A percentile compares a stretch with the other conserved stretches of the same genome.
These are phyloP conservation scores for Paxillus involutus DNA, from an alignment of 768 basidiomycete genomes.

Conservation along the genomic window DNA sequence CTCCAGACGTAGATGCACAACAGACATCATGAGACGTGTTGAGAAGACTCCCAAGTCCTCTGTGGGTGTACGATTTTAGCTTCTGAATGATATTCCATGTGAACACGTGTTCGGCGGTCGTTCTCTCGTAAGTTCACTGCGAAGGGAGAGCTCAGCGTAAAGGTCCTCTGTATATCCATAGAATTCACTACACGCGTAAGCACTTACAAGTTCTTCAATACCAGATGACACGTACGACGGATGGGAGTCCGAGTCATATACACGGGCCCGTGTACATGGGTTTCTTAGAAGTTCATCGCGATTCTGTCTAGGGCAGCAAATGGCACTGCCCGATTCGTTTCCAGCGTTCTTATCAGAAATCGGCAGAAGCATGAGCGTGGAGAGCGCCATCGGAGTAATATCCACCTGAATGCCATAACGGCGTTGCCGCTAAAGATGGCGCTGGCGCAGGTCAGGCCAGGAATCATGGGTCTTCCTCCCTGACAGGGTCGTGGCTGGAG, in stretches of 20 bases:
- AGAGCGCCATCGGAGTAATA: conserved; percentile 2
- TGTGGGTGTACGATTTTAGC: too few relatives aligned
- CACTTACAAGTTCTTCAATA: conserved; percentile 51
- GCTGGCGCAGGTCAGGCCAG: conserved; percentile 77
- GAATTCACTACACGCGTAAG: conserved; percentile 39
- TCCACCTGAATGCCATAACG: conserved; percentile 57
- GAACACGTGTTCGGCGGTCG: too few relatives aligned
- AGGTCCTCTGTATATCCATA: conserved; percentile 70
- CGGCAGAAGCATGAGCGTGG: conserved; percentile 5
- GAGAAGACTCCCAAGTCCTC: too few relatives aligned
- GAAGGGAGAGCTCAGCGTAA: too few relatives aligned
- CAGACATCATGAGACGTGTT: too few relatives aligned
- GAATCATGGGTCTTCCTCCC: conserved; percentile 53
- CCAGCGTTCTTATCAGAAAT: conserved; percentile 49
- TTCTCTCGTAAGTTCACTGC: too few relatives aligned
- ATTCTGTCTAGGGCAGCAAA: conserved; percentile 61
- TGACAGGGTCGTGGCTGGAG: conserved; percentile 22
- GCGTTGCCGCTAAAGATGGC: conserved; percentile 78
- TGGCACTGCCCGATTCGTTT: conserved; percentile 63
- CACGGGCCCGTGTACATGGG: conserved; percentile 61
- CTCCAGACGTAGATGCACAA: too few relatives aligned
- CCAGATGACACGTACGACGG: conserved; percentile 33
- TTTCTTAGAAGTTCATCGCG: conserved; percentile 50
- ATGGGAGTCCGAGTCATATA: conserved; percentile 44
- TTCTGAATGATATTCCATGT: too few relatives aligned